A percentile compares a stretch with the other conserved stretches of the same genome.
Evolutionary conservation across 768 basidiomycete species (phyloP).

Genomic region (Tulasnella sp.): DNA sequence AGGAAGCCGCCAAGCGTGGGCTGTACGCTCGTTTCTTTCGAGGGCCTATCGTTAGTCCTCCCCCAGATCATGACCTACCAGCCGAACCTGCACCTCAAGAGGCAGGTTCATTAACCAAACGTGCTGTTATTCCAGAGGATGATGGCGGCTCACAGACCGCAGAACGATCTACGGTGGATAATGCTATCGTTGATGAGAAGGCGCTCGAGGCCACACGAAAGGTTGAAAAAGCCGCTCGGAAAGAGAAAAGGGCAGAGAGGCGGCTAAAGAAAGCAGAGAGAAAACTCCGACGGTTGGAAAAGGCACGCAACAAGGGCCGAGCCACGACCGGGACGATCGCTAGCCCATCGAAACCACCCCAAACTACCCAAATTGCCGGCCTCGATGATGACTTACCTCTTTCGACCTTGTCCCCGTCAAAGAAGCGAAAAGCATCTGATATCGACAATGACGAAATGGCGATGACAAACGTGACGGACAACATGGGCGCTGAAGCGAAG

Average conservation of each 20-base stretch:
- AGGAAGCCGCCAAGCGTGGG: conserved; percentile 60
- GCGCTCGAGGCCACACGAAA: neutral
- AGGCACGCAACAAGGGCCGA: neutral
- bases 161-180: neutral
- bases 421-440: neutral
- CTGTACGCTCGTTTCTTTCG: conserved; percentile 77
- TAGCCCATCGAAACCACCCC: neutral
- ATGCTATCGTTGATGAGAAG: neutral
- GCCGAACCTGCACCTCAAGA: neutral
- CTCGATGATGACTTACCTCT: too few species aligned
- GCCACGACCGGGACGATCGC: neutral
- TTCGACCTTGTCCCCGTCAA: too few species aligned
- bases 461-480: too few species aligned
- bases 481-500: neutral
- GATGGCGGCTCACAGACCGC: neutral
- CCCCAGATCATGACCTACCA: neutral
- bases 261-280: neutral
- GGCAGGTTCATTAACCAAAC: neutral
- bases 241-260: neutral
- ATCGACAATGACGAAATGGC: too few species aligned
- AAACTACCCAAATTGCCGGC: neutral
- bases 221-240: neutral
- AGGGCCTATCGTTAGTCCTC: conserved; percentile 40
- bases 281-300: too few species aligned
- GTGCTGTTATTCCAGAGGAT: neutral